Conservation (phyloP, 1,284 basidiomycete genomes). For the Ceratobasidium sp. region DNA sequence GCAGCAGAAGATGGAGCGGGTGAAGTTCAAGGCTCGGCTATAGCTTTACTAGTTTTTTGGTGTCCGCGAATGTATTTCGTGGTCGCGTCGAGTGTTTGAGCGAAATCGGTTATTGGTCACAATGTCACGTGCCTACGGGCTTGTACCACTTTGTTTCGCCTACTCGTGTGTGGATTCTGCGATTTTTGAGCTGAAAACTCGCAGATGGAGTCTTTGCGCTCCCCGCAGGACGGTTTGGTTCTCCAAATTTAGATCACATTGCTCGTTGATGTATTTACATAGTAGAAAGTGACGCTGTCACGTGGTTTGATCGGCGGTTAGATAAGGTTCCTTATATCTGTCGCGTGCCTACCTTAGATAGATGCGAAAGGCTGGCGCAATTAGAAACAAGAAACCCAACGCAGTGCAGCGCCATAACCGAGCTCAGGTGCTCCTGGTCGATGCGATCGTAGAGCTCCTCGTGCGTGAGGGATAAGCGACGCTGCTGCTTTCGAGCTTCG, state of each 20-base stretch:
- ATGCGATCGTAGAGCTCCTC: neutral
- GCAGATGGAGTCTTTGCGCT: too few relatives aligned
- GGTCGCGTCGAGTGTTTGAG: too few relatives aligned
- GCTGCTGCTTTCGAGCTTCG: neutral
- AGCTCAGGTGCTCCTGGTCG: neutral
- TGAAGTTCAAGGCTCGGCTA: too few relatives aligned
- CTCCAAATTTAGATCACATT: neutral
- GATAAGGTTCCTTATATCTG: neutral
- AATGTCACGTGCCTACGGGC: too few relatives aligned
- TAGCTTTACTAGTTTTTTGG: too few relatives aligned
- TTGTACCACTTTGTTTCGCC: too few relatives aligned
- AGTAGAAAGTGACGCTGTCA: neutral
- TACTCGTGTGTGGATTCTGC: too few relatives aligned
- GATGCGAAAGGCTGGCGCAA: neutral
- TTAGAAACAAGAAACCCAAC: neutral
- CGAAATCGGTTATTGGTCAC: too few relatives aligned
- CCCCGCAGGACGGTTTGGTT: neutral
- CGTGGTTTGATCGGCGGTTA: neutral
- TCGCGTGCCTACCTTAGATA: neutral
- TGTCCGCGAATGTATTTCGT: too few relatives aligned
- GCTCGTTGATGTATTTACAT: neutral
- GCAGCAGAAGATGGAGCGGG: too few relatives aligned
- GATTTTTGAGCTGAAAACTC: too few relatives aligned
- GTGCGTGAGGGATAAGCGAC: neutral
- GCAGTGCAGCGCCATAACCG: slow-evolving; percentile 9